These are phyloP conservation scores for Exserohilum rostratum DNA, from an alignment of 2,329 filamentous ascomycete species.

Conservation along the genomic window DNA sequence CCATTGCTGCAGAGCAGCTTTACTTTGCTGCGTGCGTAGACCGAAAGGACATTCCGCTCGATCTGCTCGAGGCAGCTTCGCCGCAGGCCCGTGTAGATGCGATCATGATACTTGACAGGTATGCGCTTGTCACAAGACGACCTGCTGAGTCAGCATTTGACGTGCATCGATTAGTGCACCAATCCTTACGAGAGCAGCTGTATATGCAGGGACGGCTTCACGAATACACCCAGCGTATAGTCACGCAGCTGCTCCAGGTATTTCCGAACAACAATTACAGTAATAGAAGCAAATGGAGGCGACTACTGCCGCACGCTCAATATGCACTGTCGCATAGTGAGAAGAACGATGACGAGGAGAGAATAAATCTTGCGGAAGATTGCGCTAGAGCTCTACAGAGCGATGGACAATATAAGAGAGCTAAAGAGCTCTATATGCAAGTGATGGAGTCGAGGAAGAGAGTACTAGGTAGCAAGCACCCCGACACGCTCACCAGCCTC, in stretches of 20 bases:
- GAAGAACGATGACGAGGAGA: background rate
- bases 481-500: no score
- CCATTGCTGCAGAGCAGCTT: conserved; percentile 46
- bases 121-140: conserved; percentile 18
- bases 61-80: conserved; percentile 21
- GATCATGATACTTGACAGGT: conserved; percentile 16
- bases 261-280: background rate
- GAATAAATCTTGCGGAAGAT: background rate
- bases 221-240: conserved; percentile 13
- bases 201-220: conserved; percentile 7
- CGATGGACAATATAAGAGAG: background rate
- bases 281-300: conserved; percentile 2
- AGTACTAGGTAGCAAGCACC: background rate
- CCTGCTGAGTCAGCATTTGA: conserved; percentile 17
- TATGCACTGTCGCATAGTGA: conserved; percentile 1
- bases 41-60: conserved; percentile 25
- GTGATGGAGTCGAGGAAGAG: background rate
- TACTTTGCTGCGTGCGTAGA: conserved; percentile 50
- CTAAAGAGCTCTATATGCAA: background rate
- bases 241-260: conserved; percentile 8
- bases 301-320: background rate
- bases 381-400: background rate
- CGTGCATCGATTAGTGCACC: conserved; percentile 21
- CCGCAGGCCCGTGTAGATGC: conserved; percentile 8
- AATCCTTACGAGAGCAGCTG: conserved; percentile 11